Conservation (phyloP, 495 filamentous ascomycete species). For the Aspergillus wentii region DNA sequence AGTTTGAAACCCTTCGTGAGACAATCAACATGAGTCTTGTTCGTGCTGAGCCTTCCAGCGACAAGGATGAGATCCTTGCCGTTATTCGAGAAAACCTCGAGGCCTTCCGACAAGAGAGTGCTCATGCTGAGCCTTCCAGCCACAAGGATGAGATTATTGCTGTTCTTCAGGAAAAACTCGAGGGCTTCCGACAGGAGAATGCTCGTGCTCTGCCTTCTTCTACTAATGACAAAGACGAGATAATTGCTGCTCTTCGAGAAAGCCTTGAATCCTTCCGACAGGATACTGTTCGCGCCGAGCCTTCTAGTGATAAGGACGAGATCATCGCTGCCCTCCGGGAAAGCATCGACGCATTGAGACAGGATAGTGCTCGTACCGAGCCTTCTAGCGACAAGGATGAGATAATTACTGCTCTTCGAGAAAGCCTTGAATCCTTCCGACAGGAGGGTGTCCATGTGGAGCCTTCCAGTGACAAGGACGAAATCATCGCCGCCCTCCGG, state of each 20-base stretch:
- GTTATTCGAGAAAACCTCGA: slow-evolving; percentile 68
- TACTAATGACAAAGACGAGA: slow-evolving; percentile 42
- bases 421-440: slow-evolving; percentile 62
- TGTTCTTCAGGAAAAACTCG: slow-evolving; percentile 61
- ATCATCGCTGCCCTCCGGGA: slow-evolving; percentile 63
- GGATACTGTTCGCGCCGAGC: background rate
- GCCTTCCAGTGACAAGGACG: slow-evolving; percentile 30
- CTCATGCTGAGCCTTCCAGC: slow-evolving; percentile 16
- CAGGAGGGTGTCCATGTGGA: background rate
- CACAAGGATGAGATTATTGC: background rate
- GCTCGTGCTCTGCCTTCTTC: background rate
- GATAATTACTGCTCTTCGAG: slow-evolving; percentile 61
- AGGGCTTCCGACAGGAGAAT: no score
- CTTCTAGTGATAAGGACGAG: slow-evolving; percentile 39
- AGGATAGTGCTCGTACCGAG: background rate
- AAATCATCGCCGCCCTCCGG: slow-evolving; percentile 61
- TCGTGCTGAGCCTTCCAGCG: background rate
- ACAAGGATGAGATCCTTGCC: slow-evolving; percentile 56
- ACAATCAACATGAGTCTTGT: slow-evolving; percentile 34
- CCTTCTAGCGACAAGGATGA: slow-evolving; percentile 39
- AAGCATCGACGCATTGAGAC: no score
- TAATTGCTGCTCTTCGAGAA: slow-evolving; percentile 61
- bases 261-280: slow-evolving; percentile 60
- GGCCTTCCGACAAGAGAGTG: no score
- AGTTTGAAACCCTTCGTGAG: slow-evolving; percentile 71